Evolutionary conservation across 1,284 basidiomycete species (phyloP), one percentile per base, ranked within the genome.

Genomic region (Volvariella surrecta): DNA sequence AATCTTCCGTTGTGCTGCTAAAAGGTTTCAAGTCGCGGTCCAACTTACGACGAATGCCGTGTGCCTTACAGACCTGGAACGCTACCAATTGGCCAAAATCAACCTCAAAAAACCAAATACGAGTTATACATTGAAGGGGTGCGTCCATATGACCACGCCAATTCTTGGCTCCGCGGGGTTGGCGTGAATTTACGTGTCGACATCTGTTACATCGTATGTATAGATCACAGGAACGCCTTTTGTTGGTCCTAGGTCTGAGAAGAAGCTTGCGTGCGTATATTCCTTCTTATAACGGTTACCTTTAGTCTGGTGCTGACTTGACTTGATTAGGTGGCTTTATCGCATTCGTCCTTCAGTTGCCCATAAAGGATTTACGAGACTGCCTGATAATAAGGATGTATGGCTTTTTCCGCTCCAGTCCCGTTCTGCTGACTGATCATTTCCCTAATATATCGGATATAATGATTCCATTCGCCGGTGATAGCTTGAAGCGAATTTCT

Each of bases 271-370:
- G 67, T 71, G 48, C 21, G 66, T 60, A 17, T 39, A 18, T 31
- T n/a, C n/a, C n/a, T n/a, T n/a, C n/a, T n/a, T n/a, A n/a, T n/a
- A n/a, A n/a, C n/a, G n/a, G n/a, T n/a, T n/a, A n/a, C n/a, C n/a
- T n/a, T n/a, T n/a, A n/a, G n/a, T n/a, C n/a, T n/a, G n/a, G n/a
- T n/a, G n/a, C n/a, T n/a, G n/a, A n/a, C n/a, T n/a, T n/a, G n/a
- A n/a, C n/a, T n/a, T n/a, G n/a, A 28, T 18, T 45, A 79, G 76
- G 10, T 79, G 71, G 68, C 50, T 80, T 4, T 80, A 81, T 54
- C 73, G 76, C 28, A 78, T 79, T 50, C 73, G 76, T n/a, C 81
- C 80, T 2, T 80, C 81, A 3, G 82, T 84, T 16, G 75, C 78
- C 0, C 82, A 85, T 56, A 62, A 78, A 53, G 80, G 79, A 2